Evolutionary conservation across 2,329 filamentous ascomycete species (phyloP), one percentile per base, ranked within the genome.

Genomic region (Paraphoma chrysanthemicola): DNA sequence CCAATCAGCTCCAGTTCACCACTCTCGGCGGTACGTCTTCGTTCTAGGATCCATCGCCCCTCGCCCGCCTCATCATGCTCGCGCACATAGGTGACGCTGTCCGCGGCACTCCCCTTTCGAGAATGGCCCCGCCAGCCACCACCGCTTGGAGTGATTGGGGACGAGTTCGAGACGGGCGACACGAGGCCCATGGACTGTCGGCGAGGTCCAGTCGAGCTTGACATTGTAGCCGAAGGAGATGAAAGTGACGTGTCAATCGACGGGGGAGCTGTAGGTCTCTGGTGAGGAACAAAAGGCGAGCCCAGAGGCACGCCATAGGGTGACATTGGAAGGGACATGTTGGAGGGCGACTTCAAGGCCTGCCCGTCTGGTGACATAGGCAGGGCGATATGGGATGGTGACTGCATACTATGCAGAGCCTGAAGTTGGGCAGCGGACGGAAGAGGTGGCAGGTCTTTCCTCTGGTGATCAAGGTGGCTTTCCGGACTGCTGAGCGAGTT

Each of bases 61-160:
- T 82, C 83, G 8, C 82, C 82, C 2, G 85, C 81, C 44, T 88
- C 86, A 67, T 89, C 87, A 57, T 83, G 83, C 59, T 85, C 83
- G n/a, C 79, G 75, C 2, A 84, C 81, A 72, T 92, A 92, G 6
- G 88, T 88, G 33, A 92, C 86, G 60, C 88, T 90, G 63, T 91
- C 89, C 1, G 87, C 73, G 17, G 72, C 89, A 48, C 83, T 79
- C 8, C 75, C 77, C 44, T 76, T 79, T 23, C 79, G 60, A 17
- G 69, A 69, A 56, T 77, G 75, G 3, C 69, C 59, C 48, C 67
- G 63, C 73, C 73, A 76, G 4, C 60, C 62, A 30, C 60, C 55
- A 7, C 70, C 72, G 28, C 60, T 58, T 1, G 74, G 73, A 1
- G 73, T 77, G 23, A 71, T 62, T 4, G 73, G 73, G 38, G 66